Evolutionary conservation across 257 asterid species (phyloP).

Genomic region (Haberlea rhodopensis): DNA sequence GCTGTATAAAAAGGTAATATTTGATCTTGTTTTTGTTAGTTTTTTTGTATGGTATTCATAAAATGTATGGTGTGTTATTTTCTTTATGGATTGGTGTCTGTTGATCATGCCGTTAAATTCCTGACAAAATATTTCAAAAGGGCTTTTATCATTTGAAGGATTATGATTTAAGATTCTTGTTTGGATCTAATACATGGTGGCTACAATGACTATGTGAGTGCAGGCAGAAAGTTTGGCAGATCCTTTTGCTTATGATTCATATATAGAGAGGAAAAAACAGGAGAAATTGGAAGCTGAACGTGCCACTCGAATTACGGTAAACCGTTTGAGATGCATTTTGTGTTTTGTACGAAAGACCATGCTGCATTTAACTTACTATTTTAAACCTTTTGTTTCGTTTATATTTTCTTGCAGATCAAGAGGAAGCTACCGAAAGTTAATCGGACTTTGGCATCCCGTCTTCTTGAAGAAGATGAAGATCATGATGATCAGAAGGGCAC

Average conservation of each 20-base stretch:
- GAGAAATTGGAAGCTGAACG: conserved; percentile 58
- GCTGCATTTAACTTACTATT: not conserved
- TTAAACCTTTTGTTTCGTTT: not conserved
- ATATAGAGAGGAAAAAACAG: conserved; percentile 63
- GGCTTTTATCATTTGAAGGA: conserved; percentile 3
- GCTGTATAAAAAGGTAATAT: conserved; percentile 75
- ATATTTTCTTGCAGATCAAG: conserved; percentile 46
- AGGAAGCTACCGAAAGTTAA: conserved; percentile 80
- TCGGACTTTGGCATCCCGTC: conserved; percentile 45
- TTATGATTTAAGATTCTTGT: not conserved
- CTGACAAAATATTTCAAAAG: not conserved
- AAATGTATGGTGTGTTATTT: not conserved
- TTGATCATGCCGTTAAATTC: not conserved
- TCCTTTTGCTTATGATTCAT: conserved; percentile 75
- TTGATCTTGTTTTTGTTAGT: not conserved
- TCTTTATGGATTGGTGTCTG: not conserved
- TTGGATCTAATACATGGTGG: conserved; percentile 5
- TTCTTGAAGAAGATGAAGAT: conserved; percentile 70
- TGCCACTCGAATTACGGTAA: conserved; percentile 77
- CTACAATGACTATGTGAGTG: conserved; percentile 15
- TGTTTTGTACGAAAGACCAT: not conserved
- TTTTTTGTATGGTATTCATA: not conserved
- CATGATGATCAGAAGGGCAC: conserved; percentile 43
- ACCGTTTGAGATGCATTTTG: conserved; percentile 26
- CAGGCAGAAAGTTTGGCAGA: conserved; percentile 79